Percentiles rank a stretch among this genome's conserved stretches.
Evolutionary conservation across 768 basidiomycete genomes (phyloP).

Genomic region (Trametes punicea): DNA sequence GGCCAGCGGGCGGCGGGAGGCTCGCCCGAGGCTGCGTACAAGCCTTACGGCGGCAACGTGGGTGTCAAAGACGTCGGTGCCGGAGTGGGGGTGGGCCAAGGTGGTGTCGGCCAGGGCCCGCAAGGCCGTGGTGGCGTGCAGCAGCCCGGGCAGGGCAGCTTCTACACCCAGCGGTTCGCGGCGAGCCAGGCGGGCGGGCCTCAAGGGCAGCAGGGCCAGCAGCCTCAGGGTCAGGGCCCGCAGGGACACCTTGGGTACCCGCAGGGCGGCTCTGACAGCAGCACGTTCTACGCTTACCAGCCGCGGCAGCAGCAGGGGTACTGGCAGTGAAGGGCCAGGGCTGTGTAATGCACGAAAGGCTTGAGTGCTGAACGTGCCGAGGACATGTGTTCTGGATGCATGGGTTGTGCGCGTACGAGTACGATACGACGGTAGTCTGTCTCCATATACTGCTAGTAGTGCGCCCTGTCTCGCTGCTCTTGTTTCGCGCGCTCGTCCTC

Average conservation of each 20-base stretch:
- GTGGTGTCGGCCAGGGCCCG: conserved; percentile 38
- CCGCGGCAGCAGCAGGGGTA: conserved; percentile 66
- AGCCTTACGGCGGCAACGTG: conserved; percentile 58
- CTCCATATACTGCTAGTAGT: neutral
- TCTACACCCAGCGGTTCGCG: conserved; percentile 43
- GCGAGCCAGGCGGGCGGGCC: conserved; percentile 41
- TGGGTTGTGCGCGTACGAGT: neutral
- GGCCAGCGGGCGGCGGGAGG: conserved; percentile 46
- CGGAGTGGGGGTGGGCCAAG: conserved; percentile 40
- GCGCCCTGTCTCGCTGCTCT: neutral
- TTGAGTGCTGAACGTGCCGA: neutral
- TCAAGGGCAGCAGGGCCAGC: conserved; percentile 44
- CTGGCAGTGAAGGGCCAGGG: conserved; percentile 36
- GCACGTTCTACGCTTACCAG: conserved; percentile 68
- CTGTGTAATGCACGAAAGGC: neutral
- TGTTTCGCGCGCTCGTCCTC: neutral
- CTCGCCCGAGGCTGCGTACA: conserved; percentile 73
- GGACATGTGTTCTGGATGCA: neutral
- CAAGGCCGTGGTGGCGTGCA: conserved; percentile 43
- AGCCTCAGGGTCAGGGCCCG: conserved; percentile 39
- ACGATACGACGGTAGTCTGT: conserved; percentile 4
- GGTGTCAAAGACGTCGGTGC: conserved; percentile 58
- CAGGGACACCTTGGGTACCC: conserved; percentile 62
- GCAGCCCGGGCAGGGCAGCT: conserved; percentile 42
- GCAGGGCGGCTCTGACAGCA: conserved; percentile 60